Conservation (phyloP, 768 basidiomycete species). For the Mycena sanguinolenta region DNA sequence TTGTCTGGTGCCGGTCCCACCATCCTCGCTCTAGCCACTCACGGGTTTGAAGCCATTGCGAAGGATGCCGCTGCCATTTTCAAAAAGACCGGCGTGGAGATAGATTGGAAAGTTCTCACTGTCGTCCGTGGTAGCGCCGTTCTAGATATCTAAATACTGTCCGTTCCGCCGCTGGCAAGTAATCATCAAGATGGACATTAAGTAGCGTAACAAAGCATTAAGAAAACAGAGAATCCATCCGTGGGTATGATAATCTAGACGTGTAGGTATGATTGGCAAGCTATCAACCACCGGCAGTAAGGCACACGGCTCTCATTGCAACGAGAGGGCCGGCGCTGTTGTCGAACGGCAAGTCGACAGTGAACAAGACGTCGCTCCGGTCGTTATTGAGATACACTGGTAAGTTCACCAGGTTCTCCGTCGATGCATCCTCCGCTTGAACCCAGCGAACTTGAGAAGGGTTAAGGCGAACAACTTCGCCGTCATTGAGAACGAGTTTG, state of each 20-base stretch:
- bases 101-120: constrained; percentile 91
- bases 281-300: constrained; percentile 81
- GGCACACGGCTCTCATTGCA: constrained; percentile 90
- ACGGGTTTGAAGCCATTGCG: constrained; percentile 87
- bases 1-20: constrained; percentile 98
- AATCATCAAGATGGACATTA: constrained; percentile 30
- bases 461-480: constrained; percentile 81
- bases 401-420: constrained; percentile 72
- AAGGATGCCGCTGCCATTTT: constrained; percentile 86
- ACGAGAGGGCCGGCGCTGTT: constrained; percentile 75
- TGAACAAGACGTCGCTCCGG: constrained; percentile 92
- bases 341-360: constrained; percentile 86
- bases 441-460: constrained; percentile 93
- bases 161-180: neutral
- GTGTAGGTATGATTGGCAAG: constrained; percentile 3
- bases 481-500: constrained; percentile 85
- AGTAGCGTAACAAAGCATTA: constrained; percentile 37
- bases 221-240: constrained; percentile 32
- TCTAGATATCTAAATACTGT: constrained; percentile 18
- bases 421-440: constrained; percentile 61
- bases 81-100: constrained; percentile 75
- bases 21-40: constrained; percentile 93
- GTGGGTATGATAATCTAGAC: constrained; percentile 31
- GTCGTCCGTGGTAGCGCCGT: constrained; percentile 65
- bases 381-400: constrained; percentile 95